These are phyloP conservation scores for Fraxinus albicans DNA, from an alignment of 305 asterid species.

Conservation along the genomic window DNA sequence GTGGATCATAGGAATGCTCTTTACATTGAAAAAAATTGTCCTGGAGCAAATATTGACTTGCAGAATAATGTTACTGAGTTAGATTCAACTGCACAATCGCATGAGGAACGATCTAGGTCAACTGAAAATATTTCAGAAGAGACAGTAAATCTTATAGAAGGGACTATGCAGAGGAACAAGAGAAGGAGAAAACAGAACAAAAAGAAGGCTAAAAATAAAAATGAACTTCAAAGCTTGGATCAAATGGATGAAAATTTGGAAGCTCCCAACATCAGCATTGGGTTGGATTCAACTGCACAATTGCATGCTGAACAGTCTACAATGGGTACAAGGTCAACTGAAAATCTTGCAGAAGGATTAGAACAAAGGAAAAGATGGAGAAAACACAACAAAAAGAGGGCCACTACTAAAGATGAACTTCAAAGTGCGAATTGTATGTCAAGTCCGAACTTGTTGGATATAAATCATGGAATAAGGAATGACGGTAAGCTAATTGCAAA, in stretches of 20 bases:
- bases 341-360: conserved; percentile 15
- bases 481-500: conserved; percentile 14
- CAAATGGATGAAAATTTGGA: conserved; percentile 23
- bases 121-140: conserved; percentile 11
- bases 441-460: conserved; percentile 32
- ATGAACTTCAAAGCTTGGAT: conserved; percentile 14
- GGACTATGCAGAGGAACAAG: conserved; percentile 9
- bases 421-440: conserved; percentile 19
- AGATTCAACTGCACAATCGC: conserved; percentile 24
- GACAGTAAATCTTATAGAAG: conserved; percentile 15
- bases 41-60: neutral
- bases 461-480: conserved; percentile 16
- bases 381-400: conserved; percentile 20
- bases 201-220: conserved; percentile 17
- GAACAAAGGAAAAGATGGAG: conserved; percentile 22
- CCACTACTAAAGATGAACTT: conserved; percentile 12
- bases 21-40: neutral
- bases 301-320: conserved; percentile 29
- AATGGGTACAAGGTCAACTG: neutral
- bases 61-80: conserved; percentile 15
- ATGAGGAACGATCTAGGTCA: conserved; percentile 25
- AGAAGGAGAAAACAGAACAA: conserved; percentile 20
- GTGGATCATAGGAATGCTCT: conserved; percentile 13
- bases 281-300: conserved; percentile 22
- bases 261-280: conserved; percentile 1